Percentiles rank a stretch among this genome's conserved stretches.
These are phyloP conservation scores for Xanthoparmelia taractica DNA, from an alignment of 495 filamentous ascomycete species.

Conservation along the genomic window DNA sequence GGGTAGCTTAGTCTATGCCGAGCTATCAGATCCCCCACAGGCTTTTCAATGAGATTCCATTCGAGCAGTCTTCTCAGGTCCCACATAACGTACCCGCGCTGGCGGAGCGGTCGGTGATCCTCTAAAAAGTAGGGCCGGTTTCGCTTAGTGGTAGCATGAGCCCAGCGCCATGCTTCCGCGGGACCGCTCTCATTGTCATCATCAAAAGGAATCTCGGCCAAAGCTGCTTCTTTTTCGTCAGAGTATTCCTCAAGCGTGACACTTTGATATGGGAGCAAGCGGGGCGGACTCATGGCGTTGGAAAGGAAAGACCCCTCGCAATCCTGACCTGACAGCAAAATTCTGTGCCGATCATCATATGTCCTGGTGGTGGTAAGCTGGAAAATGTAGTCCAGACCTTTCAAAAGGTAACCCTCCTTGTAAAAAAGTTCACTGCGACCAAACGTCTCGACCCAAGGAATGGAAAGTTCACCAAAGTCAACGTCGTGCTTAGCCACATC, in stretches of 20 bases:
- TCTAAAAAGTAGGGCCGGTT: neutral
- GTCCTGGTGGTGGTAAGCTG: neutral
- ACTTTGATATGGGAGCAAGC: neutral
- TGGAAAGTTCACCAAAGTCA: neutral
- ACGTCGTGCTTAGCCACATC: neutral
- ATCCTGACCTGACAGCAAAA: neutral
- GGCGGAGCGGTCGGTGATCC: neutral
- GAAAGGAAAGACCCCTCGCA: neutral
- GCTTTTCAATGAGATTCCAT: neutral
- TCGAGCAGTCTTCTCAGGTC: neutral
- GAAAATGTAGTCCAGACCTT: neutral
- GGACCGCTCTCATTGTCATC: neutral
- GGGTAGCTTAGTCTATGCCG: neutral
- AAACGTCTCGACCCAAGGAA: neutral
- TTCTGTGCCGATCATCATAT: neutral
- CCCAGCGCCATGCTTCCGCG: neutral
- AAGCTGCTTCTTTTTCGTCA: neutral
- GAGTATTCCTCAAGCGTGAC: neutral
- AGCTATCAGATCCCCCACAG: neutral
- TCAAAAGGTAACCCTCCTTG: neutral
- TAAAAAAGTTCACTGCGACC: neutral
- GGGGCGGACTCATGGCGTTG: neutral
- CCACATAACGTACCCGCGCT: neutral
- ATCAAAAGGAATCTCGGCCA: neutral
- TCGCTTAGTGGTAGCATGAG: neutral